Evolutionary conservation across 2,329 filamentous ascomycete species (phyloP).

Genomic region (Malbranchea cinnamomea): DNA sequence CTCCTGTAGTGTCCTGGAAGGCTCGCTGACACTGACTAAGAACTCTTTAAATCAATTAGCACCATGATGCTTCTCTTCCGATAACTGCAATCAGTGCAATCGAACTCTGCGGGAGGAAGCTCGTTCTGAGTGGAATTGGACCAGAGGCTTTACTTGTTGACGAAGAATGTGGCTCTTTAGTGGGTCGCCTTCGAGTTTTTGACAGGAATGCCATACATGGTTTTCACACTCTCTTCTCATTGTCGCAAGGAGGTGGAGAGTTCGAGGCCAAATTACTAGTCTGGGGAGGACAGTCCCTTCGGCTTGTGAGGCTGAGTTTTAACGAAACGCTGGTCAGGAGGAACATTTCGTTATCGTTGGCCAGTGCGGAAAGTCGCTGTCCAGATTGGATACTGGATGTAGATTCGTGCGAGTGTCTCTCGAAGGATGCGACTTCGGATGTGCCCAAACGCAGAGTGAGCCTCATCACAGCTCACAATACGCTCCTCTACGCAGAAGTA

Average conservation of each 20-base stretch:
- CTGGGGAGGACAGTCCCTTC: conserved; percentile 54
- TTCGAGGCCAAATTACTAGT: conserved; percentile 30
- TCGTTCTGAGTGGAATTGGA: conserved; percentile 27
- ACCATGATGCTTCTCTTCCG: conserved; percentile 29
- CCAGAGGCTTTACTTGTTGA: conserved; percentile 21
- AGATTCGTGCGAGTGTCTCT: conserved; percentile 30
- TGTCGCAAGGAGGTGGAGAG: conserved; percentile 8
- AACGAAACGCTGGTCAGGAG: conserved; percentile 6
- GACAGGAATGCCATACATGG: conserved; percentile 26
- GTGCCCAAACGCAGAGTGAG: conserved; percentile 33
- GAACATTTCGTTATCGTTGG: conserved; percentile 14
- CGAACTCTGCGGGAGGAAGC: conserved; percentile 12
- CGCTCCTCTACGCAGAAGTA: conserved; percentile 45
- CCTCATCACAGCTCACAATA: conserved; percentile 77
- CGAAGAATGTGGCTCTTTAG: conserved; percentile 16
- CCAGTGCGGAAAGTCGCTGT: conserved; percentile 31
- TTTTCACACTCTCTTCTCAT: conserved; percentile 13
- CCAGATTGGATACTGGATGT: conserved; percentile 70
- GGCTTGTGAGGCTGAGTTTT: conserved; percentile 20
- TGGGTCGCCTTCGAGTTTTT: conserved; percentile 19
- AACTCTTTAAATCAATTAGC: conserved; percentile 13
- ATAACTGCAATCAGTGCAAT: conserved; percentile 26
- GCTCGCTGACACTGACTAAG: not conserved
- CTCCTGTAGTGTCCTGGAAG: no score
- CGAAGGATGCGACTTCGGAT: conserved; percentile 12